Base-by-base conservation (phyloP, 129 eudicot species). In the Solidago caesia region DNA sequence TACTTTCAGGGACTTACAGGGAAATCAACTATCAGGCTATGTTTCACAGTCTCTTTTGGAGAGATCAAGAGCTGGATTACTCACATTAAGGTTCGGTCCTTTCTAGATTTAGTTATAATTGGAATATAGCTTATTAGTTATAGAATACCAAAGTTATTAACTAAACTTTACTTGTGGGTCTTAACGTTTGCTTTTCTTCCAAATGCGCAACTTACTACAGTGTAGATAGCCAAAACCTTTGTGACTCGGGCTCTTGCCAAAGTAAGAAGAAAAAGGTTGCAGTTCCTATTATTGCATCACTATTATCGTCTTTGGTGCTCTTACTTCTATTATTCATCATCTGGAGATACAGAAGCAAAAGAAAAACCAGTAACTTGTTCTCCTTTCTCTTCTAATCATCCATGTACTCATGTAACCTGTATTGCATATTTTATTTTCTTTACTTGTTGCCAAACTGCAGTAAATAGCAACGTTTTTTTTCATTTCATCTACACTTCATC, bases 291-390 rank as follows among this genome's bases (percentile, higher is more conserved):
- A 44, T 79, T 57, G 83, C 73, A 49, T 61, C 83, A n/a, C 16
- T 79, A 14, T 45, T 73, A 26, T 68, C 74, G 6, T 8, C 33
- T 7, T 27, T 79, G 63, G 70, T 57, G 39, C 75, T 79, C 6
- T 41, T 73, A 57, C 64, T 79, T 67, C 6, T 56, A 73, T 25
- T 73, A 6, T 55, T 73, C 74, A 63, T 55, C 52, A 11, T 59
- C n/a, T 79, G 79, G 83, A 79, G 83, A 79, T 6, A 41, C 56
- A 79, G 67, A 73, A 41, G 64, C 53, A 79, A 79, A 59, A 15
- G 61, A 57, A 67, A 42, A 79, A 42, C 75, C 12, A 13, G 83
- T 79, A 79, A 64, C 33, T 27, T 66, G 49, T 47, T 67, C 44
- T 79, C 49, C 46, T 64, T 42, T 64, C 21, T 21, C 21, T 21